These are phyloP conservation scores for Fennellomyces sp. DNA, from an alignment of 371 early-diverging fungal genomes.

Conservation along the genomic window DNA sequence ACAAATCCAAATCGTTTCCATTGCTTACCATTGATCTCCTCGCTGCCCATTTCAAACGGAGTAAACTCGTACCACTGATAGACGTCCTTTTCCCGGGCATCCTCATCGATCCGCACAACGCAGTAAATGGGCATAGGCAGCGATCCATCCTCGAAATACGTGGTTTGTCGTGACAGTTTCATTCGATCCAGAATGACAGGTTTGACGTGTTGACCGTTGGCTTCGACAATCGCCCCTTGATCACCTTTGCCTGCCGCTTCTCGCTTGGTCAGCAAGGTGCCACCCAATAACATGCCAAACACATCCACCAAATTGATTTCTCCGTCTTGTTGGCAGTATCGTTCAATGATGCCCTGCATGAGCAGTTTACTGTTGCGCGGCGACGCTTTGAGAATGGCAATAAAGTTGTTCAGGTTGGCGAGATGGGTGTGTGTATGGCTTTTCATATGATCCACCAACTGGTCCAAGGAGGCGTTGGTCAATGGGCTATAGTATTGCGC, in stretches of 20 bases:
- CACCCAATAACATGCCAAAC: slow-evolving; percentile 67
- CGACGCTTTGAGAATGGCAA: slow-evolving; percentile 35
- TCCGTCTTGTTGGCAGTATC: slow-evolving; percentile 53
- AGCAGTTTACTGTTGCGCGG: slow-evolving; percentile 45
- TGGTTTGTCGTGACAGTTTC: slow-evolving; percentile 39
- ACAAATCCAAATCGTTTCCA: too few species aligned
- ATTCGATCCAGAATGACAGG: slow-evolving; percentile 25
- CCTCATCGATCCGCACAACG: slow-evolving; percentile 59
- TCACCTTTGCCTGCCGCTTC: neutral
- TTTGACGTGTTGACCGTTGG: neutral
- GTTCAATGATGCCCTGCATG: slow-evolving; percentile 53
- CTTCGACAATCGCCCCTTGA: neutral
- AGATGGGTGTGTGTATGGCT: slow-evolving; percentile 34
- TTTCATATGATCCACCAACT: slow-evolving; percentile 25
- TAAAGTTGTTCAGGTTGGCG: slow-evolving; percentile 37
- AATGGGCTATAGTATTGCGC: slow-evolving; percentile 34
- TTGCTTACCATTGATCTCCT: slow-evolving; percentile 70
- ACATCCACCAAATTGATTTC: slow-evolving; percentile 66
- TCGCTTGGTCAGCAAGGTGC: slow-evolving; percentile 52
- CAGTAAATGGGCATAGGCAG: slow-evolving; percentile 80
- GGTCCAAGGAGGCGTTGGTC: slow-evolving; percentile 15
- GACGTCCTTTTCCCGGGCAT: slow-evolving; percentile 13
- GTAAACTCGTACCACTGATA: slow-evolving; percentile 85
- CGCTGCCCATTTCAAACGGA: slow-evolving; percentile 78
- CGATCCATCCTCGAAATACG: slow-evolving; percentile 63